These are phyloP conservation scores for Theileria orientalis DNA, from an alignment of 169 alveolate species.

Conservation along the genomic window DNA sequence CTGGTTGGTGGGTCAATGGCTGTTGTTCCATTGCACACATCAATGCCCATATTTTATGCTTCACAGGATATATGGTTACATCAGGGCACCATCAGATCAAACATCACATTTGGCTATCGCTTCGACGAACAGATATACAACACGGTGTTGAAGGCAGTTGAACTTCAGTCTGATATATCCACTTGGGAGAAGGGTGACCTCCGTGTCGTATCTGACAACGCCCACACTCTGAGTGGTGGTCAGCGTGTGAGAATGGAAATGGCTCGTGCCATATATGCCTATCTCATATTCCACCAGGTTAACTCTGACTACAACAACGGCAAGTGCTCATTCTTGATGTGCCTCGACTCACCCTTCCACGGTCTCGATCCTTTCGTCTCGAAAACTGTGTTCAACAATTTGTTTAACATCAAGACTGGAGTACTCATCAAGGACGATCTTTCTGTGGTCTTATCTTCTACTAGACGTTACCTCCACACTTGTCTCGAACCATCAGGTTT, in stretches of 20 bases:
- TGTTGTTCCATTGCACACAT: slow-evolving; percentile 47
- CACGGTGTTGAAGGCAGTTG: slow-evolving; percentile 21
- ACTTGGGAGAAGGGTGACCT: slow-evolving; percentile 59
- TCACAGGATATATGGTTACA: slow-evolving; percentile 63
- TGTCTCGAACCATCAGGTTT: background rate
- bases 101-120: slow-evolving; percentile 36
- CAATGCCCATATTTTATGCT: slow-evolving; percentile 61
- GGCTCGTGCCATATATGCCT: slow-evolving; percentile 89
- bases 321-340: slow-evolving; percentile 58
- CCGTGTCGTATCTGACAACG: slow-evolving; percentile 54
- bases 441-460: slow-evolving; percentile 28
- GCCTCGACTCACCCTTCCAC: slow-evolving; percentile 70
- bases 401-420: slow-evolving; percentile 48
- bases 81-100: slow-evolving; percentile 44
- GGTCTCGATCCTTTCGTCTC: slow-evolving; percentile 71
- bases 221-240: slow-evolving; percentile 86
- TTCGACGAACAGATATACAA: slow-evolving; percentile 43
- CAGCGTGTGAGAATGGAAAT: slow-evolving; percentile 88
- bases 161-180: slow-evolving; percentile 40
- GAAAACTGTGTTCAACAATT: slow-evolving; percentile 63
- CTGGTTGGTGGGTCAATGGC: slow-evolving; percentile 64
- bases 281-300: slow-evolving; percentile 56
- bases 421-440: slow-evolving; percentile 43
- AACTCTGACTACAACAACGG: slow-evolving; percentile 19
- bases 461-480: background rate